These are phyloP conservation scores for Porcisia hertigi DNA, from an alignment of 208 protist genomes.

Conservation along the genomic window DNA sequence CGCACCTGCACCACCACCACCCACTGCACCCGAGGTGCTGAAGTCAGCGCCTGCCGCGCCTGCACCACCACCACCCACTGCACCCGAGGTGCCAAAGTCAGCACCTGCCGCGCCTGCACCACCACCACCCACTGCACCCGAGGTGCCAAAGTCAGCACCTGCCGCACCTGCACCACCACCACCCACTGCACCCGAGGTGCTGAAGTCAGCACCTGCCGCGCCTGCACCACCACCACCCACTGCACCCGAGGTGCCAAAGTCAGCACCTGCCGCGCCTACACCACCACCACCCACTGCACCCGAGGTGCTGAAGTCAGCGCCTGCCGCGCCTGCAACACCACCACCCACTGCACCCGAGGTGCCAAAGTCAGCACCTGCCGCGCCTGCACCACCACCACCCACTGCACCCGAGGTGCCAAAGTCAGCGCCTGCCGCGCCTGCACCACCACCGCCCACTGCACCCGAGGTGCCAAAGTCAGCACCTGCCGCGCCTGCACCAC, in stretches of 20 bases:
- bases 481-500: constrained; percentile 6
- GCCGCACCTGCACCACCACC: too few relatives aligned
- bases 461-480: constrained; percentile 19
- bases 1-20: not conserved
- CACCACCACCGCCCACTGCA: constrained; percentile 21
- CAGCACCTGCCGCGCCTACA: constrained; percentile 7
- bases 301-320: constrained; percentile 14
- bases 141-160: constrained; percentile 21
- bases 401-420: too few relatives aligned
- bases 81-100: not conserved
- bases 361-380: constrained; percentile 23
- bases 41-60: not conserved
- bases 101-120: constrained; percentile 11
- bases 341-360: constrained; percentile 22
- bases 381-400: too few relatives aligned
- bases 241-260: not conserved
- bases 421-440: constrained; percentile 18
- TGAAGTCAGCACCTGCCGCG: constrained; percentile 11
- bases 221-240: not conserved
- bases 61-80: not conserved
- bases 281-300: constrained; percentile 11
- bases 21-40: not conserved
- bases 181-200: constrained; percentile 18
- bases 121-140: constrained; percentile 24
- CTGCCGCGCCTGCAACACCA: too few relatives aligned